Conservation (phyloP, 345 rosid genomes). For the Triadica sebifera region DNA sequence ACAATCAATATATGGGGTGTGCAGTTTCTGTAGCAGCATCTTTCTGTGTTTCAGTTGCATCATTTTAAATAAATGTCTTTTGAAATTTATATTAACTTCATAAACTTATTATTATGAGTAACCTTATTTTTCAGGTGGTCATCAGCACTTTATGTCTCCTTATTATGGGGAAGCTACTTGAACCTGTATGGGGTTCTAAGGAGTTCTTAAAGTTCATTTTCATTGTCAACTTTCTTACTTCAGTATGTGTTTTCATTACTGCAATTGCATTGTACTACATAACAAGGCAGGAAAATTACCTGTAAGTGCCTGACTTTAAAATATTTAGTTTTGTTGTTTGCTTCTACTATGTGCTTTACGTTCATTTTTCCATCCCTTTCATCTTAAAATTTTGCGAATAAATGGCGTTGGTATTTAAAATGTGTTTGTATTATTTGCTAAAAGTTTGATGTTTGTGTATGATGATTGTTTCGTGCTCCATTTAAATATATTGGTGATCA, state of each 20-base stretch:
- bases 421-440: neutral
- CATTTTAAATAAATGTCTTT: slow-evolving; percentile 3
- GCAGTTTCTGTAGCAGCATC: slow-evolving; percentile 12
- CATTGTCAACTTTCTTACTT: slow-evolving; percentile 73
- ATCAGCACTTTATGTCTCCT: slow-evolving; percentile 74
- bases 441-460: neutral
- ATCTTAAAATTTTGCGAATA: neutral
- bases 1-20: slow-evolving; percentile 80
- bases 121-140: slow-evolving; percentile 49
- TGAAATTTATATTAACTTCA: neutral
- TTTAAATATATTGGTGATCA: neutral
- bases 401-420: neutral
- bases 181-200: slow-evolving; percentile 94
- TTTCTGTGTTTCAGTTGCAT: neutral
- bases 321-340: slow-evolving; percentile 2
- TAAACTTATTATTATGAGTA: slow-evolving; percentile 16
- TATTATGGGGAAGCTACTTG: slow-evolving; percentile 86
- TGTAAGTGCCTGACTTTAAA: slow-evolving; percentile 51
- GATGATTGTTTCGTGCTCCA: neutral
- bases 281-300: slow-evolving; percentile 70
- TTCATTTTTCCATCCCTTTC: neutral
- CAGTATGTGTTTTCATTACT: slow-evolving; percentile 74
- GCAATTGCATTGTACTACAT: slow-evolving; percentile 87
- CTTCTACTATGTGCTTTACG: neutral
- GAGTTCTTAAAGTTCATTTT: slow-evolving; percentile 94